Evolutionary conservation across 2,329 filamentous ascomycete genomes (phyloP).

Genomic region (Colletotrichum aenigma): DNA sequence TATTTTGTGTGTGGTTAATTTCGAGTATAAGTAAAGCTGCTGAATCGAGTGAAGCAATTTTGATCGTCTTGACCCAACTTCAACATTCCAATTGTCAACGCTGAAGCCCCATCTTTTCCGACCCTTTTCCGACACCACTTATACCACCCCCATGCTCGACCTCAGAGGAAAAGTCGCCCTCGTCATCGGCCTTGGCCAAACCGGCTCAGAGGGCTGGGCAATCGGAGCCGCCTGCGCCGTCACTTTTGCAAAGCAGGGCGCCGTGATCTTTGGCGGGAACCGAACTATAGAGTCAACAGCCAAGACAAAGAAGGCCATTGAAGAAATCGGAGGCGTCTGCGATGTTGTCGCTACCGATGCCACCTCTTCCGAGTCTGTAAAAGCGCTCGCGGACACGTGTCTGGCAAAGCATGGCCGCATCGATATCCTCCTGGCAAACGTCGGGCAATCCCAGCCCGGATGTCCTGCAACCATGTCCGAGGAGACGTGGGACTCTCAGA

Average conservation of each 20-base stretch:
- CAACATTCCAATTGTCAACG: background rate
- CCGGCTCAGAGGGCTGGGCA: constrained; percentile 49
- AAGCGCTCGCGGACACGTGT: constrained; percentile 56
- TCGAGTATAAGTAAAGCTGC: background rate
- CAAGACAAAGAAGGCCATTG: constrained; percentile 42
- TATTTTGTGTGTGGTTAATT: background rate
- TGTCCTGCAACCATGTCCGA: constrained; percentile 53
- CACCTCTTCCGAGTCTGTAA: constrained; percentile 55
- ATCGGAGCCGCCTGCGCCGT: constrained; percentile 56
- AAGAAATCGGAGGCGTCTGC: constrained; percentile 35
- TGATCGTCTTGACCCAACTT: background rate
- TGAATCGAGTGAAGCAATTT: background rate
- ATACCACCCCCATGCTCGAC: constrained; percentile 28
- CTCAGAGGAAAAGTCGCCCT: constrained; percentile 48
- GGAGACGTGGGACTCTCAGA: constrained; percentile 54
- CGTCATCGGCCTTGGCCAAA: constrained; percentile 50
- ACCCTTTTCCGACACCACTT: background rate
- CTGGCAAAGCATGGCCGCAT: constrained; percentile 57
- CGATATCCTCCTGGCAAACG: constrained; percentile 66
- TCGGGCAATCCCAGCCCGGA: constrained; percentile 60
- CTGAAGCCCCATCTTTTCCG: background rate
- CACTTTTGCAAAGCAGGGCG: constrained; percentile 51
- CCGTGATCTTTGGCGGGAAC: constrained; percentile 55
- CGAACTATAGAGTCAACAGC: constrained; percentile 42
- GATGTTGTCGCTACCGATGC: constrained; percentile 52